Evolutionary conservation across 2,329 filamentous ascomycete genomes (phyloP), one percentile per base, ranked within the genome.

Genomic region (Hymenoscyphus salicellus): DNA sequence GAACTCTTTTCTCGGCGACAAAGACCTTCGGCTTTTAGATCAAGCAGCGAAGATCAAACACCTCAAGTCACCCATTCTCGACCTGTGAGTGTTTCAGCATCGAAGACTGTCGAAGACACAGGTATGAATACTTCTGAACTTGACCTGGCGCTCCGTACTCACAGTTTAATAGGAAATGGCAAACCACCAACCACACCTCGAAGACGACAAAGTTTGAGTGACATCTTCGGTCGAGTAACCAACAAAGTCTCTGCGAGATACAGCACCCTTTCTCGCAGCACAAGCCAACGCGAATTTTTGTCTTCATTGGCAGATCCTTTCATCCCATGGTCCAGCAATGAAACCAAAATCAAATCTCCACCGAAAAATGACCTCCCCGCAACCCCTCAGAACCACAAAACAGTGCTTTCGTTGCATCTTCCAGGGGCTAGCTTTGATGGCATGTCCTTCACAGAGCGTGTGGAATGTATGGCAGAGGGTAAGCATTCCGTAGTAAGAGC

Each of bases 151-250:
- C 28, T 10, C 16, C 8, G n/a, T 11, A 30, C 60, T 61, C 8
- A 61, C 49, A 28, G 23, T 33, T 23, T 23, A 3, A 17, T 33
- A 63, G 61, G 16, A 33, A n/a, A 43, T 26, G 26, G 49, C 26
- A 58, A 16, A 32, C 52, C 60, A 56, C 16, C 52, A 26, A 28
- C 20, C 38, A 30, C 20, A 16, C 57, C 33, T 10, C 41, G 56
- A 20, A 63, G 70, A 62, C 64, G 72, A 26, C 72, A 68, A 58
- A 74, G 72, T 66, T 62, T 72, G 17, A 61, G 68, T 10, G 66
- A 72, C 61, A 66, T 73, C 5, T 52, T 72, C 3, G 71, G 65
- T 10, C 69, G 68, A 30, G 63, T 72, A 32, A 66, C 62, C 4
- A 68, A 65, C 46, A 71, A 62, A 46, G 58, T 63, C 23, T 58